Conservation (phyloP, 352 stramenopile genomes). For the Globisporangium splendens region DNA sequence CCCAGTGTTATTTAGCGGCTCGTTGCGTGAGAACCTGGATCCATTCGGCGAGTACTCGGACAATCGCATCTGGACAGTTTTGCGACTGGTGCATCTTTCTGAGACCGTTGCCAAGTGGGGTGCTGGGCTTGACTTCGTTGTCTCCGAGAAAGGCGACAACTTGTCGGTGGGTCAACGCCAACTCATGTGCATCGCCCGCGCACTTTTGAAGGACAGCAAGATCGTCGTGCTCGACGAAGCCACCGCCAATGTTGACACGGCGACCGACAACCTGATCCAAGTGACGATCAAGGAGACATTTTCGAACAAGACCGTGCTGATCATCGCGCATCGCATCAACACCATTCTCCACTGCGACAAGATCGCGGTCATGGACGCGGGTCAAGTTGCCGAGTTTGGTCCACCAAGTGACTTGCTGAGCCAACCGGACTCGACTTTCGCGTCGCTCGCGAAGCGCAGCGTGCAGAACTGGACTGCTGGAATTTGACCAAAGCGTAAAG, state of each 20-base stretch:
- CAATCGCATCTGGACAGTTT: neutral
- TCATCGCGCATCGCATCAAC: constrained; percentile 94
- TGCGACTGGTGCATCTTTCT: neutral
- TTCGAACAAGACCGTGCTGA: constrained; percentile 86
- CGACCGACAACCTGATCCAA: constrained; percentile 87
- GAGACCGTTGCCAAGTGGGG: constrained; percentile 1
- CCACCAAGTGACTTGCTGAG: constrained; percentile 61
- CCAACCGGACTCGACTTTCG: constrained; percentile 28
- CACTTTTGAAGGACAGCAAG: constrained; percentile 85
- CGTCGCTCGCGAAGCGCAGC: constrained; percentile 21
- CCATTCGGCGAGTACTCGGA: neutral
- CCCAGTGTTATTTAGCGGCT: no score
- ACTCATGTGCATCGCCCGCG: constrained; percentile 90
- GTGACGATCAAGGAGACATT: constrained; percentile 65
- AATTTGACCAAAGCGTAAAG: no score
- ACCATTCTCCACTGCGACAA: constrained; percentile 94
- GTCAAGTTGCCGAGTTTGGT: constrained; percentile 81
- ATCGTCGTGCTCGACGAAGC: constrained; percentile 92
- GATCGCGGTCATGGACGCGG: constrained; percentile 90
- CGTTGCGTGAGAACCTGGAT: no score
- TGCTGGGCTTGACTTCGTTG: neutral
- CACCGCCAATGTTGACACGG: constrained; percentile 86
- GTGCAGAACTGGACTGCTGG: no score
- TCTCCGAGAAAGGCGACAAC: neutral
- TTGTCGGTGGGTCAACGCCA: neutral